These are phyloP conservation scores for Fusarium redolens DNA, from an alignment of 2,329 filamentous ascomycete species.

Conservation along the genomic window DNA sequence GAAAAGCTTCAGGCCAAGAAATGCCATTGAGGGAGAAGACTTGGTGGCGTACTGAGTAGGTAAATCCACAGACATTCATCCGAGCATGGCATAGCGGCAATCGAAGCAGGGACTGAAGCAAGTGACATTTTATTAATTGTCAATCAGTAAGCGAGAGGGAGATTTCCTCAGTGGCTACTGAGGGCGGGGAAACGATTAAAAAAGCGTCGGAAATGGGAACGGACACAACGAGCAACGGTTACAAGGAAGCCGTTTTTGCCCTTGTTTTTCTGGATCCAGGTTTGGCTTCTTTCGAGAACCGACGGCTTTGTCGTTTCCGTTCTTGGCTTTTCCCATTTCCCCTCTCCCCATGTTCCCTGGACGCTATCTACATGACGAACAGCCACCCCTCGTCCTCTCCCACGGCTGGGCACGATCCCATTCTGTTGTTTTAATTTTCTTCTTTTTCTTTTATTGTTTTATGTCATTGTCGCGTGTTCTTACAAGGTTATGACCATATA, in stretches of 20 bases:
- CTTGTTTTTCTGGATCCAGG: constrained; percentile 21
- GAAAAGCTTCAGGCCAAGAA: constrained; percentile 63
- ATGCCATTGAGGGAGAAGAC: constrained; percentile 80
- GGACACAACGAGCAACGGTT: constrained; percentile 23
- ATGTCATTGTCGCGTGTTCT: constrained; percentile 21
- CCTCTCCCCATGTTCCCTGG: neutral
- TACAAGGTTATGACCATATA: constrained; percentile 29
- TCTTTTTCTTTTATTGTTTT: neutral
- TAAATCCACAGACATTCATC: neutral
- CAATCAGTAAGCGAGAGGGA: constrained; percentile 13
- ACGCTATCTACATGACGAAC: neutral
- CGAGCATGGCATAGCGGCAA: constrained; percentile 2
- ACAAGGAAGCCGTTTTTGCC: constrained; percentile 22
- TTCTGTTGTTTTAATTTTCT: constrained; percentile 1
- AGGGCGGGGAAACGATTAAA: constrained; percentile 13
- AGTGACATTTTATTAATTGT: constrained; percentile 13
- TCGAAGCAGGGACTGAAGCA: constrained; percentile 16
- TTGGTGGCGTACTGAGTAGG: constrained; percentile 68
- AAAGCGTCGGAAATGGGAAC: constrained; percentile 18
- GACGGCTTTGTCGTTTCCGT: constrained; percentile 18
- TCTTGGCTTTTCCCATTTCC: constrained; percentile 4
- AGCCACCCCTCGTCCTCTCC: neutral
- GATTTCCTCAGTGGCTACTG: constrained; percentile 9
- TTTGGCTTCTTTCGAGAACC: constrained; percentile 26
- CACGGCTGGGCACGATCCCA: neutral